phyloP scores from a whole-genome alignment of 768 basidiomycete species.

The Trametes cingulata region DNA sequence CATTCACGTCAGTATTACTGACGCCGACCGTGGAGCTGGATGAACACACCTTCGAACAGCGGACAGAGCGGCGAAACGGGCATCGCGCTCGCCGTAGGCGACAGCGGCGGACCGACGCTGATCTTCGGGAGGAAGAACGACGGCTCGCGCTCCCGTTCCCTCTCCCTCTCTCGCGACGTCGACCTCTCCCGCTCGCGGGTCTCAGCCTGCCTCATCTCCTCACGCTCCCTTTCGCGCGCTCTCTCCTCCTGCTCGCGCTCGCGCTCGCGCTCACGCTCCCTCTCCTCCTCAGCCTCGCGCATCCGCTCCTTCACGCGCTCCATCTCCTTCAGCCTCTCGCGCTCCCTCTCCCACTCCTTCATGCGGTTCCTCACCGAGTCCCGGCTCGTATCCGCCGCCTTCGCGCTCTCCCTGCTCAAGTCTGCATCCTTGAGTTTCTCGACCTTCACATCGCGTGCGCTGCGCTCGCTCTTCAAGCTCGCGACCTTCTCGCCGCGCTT shows the following conservation, averaged over 20 bases:
- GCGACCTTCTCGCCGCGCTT: neutral
- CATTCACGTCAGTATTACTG: neutral
- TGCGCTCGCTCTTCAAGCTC: conserved; percentile 2
- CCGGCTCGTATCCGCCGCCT: conserved; percentile 10
- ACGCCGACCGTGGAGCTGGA: too few relatives aligned
- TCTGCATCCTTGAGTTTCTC: conserved; percentile 13
- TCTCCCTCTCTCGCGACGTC: neutral
- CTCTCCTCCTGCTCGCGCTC: conserved; percentile 24
- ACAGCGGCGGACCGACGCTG: conserved; percentile 17
- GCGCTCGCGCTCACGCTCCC: conserved; percentile 31
- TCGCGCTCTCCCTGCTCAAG: conserved; percentile 10
- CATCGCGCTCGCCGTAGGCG: conserved; percentile 18
- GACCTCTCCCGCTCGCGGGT: conserved; percentile 9
- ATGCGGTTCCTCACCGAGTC: conserved; percentile 56
- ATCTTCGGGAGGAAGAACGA: conserved; percentile 21
- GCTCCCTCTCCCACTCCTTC: conserved; percentile 75
- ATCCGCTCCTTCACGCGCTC: conserved; percentile 58
- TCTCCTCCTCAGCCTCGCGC: conserved; percentile 46
- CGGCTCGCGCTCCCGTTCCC: conserved; percentile 4
- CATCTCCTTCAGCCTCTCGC: conserved; percentile 69
- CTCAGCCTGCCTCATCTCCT: conserved; percentile 4
- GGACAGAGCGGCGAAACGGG: conserved; percentile 30
- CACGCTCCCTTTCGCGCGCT: conserved; percentile 30
- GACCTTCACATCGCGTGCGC: conserved; percentile 2
- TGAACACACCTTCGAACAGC: conserved; percentile 28